Evolutionary conservation across 495 filamentous ascomycete species (phyloP).

Genomic region (Penicillium salamii): DNA sequence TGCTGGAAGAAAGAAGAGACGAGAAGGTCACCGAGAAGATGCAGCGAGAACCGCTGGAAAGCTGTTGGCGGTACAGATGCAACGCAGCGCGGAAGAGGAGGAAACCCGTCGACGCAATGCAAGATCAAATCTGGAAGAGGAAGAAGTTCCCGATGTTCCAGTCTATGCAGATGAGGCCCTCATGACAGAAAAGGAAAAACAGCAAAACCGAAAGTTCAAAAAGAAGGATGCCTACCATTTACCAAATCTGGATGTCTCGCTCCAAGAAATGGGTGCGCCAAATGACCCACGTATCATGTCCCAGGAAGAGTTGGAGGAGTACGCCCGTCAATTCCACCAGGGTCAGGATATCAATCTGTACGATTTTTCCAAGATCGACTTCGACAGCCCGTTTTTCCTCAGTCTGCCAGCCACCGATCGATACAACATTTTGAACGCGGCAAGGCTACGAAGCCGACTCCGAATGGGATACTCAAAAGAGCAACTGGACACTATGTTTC

Average conservation of each 20-base stretch:
- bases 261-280: constrained; percentile 81
- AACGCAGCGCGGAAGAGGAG: constrained; percentile 81
- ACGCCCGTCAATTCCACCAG: constrained; percentile 84
- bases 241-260: constrained; percentile 71
- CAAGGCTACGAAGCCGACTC: constrained; percentile 77
- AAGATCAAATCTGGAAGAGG: constrained; percentile 55
- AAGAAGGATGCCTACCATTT: constrained; percentile 95
- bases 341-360: constrained; percentile 98
- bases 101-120: constrained; percentile 56
- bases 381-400: constrained; percentile 87
- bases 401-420: constrained; percentile 86
- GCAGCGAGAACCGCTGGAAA: constrained; percentile 85
- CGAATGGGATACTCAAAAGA: constrained; percentile 97
- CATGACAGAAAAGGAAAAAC: constrained; percentile 75
- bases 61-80: constrained; percentile 88
- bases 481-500: constrained; percentile 93
- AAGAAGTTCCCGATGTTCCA: constrained; percentile 66
- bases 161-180: constrained; percentile 87
- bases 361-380: constrained; percentile 98
- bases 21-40: constrained; percentile 92
- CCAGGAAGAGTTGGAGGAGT: constrained; percentile 86
- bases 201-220: constrained; percentile 71
- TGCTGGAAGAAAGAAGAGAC: constrained; percentile 66
- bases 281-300: constrained; percentile 96
- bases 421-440: constrained; percentile 96